Conservation (phyloP, 805 yeast species). For the Spencermartinsiella europaea region DNA sequence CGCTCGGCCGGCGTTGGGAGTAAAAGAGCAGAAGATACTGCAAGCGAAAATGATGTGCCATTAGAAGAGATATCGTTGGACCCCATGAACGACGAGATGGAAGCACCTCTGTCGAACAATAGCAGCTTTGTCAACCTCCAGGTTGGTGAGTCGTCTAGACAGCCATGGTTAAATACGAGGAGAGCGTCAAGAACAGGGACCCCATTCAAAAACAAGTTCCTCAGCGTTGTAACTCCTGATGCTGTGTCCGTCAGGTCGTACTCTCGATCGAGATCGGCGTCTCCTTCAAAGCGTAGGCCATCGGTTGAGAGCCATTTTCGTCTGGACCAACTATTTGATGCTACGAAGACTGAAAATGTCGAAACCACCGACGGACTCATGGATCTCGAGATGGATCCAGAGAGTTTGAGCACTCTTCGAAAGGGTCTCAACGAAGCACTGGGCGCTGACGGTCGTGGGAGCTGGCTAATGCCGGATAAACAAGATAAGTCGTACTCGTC, state of each 20-base stretch:
- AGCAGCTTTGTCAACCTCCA: not conserved
- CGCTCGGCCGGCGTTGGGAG: no score
- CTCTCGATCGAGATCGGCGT: not conserved
- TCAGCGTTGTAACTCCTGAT: not conserved
- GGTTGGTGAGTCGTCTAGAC: not conserved
- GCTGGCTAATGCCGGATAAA: constrained; percentile 17
- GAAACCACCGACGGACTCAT: not conserved
- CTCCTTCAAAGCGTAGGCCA: no score
- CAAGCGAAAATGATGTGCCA: not conserved
- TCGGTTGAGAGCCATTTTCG: no score
- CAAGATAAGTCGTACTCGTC: not conserved
- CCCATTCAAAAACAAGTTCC: not conserved
- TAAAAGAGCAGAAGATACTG: no score
- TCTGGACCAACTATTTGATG: no score
- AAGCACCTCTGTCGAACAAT: not conserved
- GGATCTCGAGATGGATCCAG: not conserved
- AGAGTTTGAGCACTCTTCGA: not conserved
- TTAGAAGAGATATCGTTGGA: not conserved
- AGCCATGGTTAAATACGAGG: not conserved
- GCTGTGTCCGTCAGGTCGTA: not conserved
- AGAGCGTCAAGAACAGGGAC: not conserved
- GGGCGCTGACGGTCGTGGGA: constrained; percentile 20
- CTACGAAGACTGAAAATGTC: no score
- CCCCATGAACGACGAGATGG: no score
- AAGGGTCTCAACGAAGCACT: constrained; percentile 18